Evolutionary conservation across 192 early-diverging fungal species (phyloP).

Genomic region (Funneliformis geosporum): DNA sequence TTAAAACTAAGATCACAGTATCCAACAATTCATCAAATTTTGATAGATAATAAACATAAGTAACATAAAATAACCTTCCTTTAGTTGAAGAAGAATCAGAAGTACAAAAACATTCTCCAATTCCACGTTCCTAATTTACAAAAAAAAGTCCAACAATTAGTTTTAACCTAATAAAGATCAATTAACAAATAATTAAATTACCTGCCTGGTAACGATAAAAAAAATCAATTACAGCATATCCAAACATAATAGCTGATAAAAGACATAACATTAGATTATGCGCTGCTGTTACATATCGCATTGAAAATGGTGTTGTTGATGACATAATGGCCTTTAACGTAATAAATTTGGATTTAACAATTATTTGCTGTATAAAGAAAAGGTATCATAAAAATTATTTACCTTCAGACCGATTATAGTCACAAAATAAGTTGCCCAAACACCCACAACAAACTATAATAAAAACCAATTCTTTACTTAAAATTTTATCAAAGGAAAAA

Average conservation of each 20-base stretch:
- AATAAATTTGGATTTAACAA: background rate
- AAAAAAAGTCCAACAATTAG: background rate
- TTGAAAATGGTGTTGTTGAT: slow-evolving; percentile 10
- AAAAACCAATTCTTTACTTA: background rate
- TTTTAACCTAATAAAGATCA: background rate
- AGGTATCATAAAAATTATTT: background rate
- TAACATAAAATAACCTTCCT: slow-evolving; percentile 39
- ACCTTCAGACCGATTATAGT: slow-evolving; percentile 35
- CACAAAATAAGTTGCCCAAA: slow-evolving; percentile 46
- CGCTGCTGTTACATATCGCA: slow-evolving; percentile 24
- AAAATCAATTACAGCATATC: slow-evolving; percentile 26
- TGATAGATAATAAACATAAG: slow-evolving; percentile 54
- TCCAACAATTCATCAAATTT: slow-evolving; percentile 53
- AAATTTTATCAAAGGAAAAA: background rate
- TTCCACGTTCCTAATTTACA: slow-evolving; percentile 36
- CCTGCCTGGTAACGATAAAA: slow-evolving; percentile 25
- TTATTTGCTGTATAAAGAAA: background rate
- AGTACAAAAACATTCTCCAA: slow-evolving; percentile 50
- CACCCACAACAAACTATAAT: slow-evolving; percentile 35
- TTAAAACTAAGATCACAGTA: slow-evolving; percentile 53
- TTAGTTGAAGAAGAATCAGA: slow-evolving; percentile 24
- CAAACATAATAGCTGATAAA: slow-evolving; percentile 43
- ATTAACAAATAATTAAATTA: background rate
- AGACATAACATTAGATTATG: slow-evolving; percentile 40
- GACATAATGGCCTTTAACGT: slow-evolving; percentile 7